phyloP scores from a whole-genome alignment of 768 basidiomycete genomes.

The Kwoniella heveanensis region DNA sequence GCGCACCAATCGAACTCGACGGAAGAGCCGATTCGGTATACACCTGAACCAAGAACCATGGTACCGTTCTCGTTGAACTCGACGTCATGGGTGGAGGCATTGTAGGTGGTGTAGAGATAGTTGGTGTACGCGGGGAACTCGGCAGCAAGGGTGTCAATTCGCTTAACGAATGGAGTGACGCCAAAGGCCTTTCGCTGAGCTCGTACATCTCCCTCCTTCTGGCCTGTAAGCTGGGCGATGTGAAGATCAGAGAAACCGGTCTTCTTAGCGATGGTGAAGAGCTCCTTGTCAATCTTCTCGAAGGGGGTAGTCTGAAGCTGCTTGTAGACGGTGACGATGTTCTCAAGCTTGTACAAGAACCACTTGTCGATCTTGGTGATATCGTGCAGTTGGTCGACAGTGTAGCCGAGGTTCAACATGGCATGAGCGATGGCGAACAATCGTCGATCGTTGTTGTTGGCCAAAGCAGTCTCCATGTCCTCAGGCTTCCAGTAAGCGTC shows the following conservation, averaged over 20 bases:
- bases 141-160: slow-evolving; percentile 97
- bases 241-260: slow-evolving; percentile 95
- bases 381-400: slow-evolving; percentile 85
- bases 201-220: slow-evolving; percentile 77
- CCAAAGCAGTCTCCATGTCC: slow-evolving; percentile 77
- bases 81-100: slow-evolving; percentile 92
- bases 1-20: slow-evolving; percentile 99
- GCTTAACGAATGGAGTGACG: slow-evolving; percentile 96
- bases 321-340: slow-evolving; percentile 87
- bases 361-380: slow-evolving; percentile 99
- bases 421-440: slow-evolving; percentile 97
- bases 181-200: slow-evolving; percentile 80
- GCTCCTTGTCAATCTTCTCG: slow-evolving; percentile 68
- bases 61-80: slow-evolving; percentile 94
- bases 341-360: slow-evolving; percentile 99
- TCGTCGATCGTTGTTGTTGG: slow-evolving; percentile 88
- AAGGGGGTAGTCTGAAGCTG: slow-evolving; percentile 71
- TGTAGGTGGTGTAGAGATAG: slow-evolving; percentile 99
- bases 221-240: slow-evolving; percentile 76
- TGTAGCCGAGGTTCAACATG: slow-evolving; percentile 90
- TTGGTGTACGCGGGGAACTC: slow-evolving; percentile 99
- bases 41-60: slow-evolving; percentile 98
- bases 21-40: slow-evolving; percentile 96
- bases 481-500: slow-evolving; percentile 89
- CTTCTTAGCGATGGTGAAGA: slow-evolving; percentile 83